These are phyloP conservation scores for Lepidium africanum DNA, from an alignment of 345 rosid species.

Conservation along the genomic window DNA sequence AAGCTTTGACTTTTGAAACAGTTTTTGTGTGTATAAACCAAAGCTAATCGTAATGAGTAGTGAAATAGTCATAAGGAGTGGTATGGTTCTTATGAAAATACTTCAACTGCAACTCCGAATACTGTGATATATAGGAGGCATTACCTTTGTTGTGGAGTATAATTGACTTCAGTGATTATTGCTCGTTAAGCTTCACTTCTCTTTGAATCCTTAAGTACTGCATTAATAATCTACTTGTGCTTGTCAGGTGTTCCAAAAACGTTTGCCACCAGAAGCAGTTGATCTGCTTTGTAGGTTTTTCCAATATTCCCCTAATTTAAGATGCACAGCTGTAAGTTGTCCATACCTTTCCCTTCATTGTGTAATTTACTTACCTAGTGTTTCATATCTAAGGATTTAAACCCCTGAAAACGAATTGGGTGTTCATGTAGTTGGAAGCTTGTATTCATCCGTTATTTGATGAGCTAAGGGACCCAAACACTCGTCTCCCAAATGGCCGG, in stretches of 20 bases:
- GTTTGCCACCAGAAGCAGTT: slow-evolving; percentile 93
- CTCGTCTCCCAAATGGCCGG: slow-evolving; percentile 88
- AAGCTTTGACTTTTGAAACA: not conserved
- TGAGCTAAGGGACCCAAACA: slow-evolving; percentile 78
- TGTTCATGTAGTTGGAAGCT: slow-evolving; percentile 65
- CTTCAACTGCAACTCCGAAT: not conserved
- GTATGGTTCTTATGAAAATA: not conserved
- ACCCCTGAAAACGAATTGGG: not conserved
- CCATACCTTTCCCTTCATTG: not conserved
- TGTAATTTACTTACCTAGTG: not conserved
- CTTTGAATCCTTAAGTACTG: not conserved
- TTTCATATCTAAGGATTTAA: not conserved
- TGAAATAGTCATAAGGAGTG: not conserved
- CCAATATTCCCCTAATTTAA: slow-evolving; percentile 91
- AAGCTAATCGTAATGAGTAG: not conserved
- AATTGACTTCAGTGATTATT: not conserved
- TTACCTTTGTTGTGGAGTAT: not conserved
- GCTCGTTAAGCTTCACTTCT: not conserved
- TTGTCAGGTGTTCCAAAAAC: slow-evolving; percentile 49
- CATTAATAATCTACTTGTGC: not conserved
- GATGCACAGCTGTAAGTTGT: slow-evolving; percentile 91
- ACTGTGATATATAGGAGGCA: not conserved
- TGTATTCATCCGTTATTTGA: slow-evolving; percentile 86
- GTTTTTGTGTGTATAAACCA: not conserved
- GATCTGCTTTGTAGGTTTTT: slow-evolving; percentile 94